Evolutionary conservation across 2,329 filamentous ascomycete species (phyloP).

Genomic region (Colletotrichum sp.): DNA sequence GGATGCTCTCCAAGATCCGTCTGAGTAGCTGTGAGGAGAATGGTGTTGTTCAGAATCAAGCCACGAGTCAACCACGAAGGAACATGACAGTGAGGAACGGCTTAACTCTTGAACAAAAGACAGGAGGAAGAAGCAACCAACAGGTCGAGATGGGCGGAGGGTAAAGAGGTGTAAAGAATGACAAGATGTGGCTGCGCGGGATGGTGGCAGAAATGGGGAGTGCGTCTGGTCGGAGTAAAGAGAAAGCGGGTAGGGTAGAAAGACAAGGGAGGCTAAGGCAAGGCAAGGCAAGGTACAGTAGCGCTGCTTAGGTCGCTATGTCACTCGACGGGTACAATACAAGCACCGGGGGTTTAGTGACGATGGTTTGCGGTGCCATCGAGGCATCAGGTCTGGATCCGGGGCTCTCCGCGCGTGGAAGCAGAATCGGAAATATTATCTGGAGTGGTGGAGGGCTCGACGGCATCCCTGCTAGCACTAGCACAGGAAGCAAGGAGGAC

Average conservation of each 20-base stretch:
- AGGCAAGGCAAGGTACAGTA: slow-evolving; percentile 33
- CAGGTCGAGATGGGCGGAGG: not conserved
- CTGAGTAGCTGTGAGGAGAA: not conserved
- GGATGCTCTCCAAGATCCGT: not conserved
- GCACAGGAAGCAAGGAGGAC: slow-evolving; percentile 39
- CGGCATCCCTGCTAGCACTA: slow-evolving; percentile 32
- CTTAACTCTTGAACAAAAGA: not conserved
- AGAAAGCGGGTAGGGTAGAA: slow-evolving; percentile 25
- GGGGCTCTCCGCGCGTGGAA: slow-evolving; percentile 49
- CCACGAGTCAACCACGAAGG: not conserved
- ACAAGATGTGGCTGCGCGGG: slow-evolving; percentile 8
- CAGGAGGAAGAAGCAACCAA: not conserved
- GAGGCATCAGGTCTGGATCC: slow-evolving; percentile 28
- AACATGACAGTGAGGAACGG: not conserved
- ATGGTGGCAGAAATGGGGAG: slow-evolving; percentile 13
- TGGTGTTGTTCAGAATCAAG: not conserved
- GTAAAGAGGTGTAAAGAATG: slow-evolving; percentile 7
- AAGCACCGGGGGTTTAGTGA: slow-evolving; percentile 33
- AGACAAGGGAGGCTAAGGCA: slow-evolving; percentile 27
- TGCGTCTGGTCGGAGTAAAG: slow-evolving; percentile 14
- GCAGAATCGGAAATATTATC: slow-evolving; percentile 55
- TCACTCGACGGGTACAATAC: slow-evolving; percentile 33
- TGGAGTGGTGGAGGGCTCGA: slow-evolving; percentile 34
- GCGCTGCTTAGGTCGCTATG: slow-evolving; percentile 20
- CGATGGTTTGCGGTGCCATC: slow-evolving; percentile 32